A percentile compares a stretch with the other conserved stretches of the same genome.
phyloP scores from a whole-genome alignment of 2,329 filamentous ascomycete genomes.

The Erysiphe pulchra region DNA sequence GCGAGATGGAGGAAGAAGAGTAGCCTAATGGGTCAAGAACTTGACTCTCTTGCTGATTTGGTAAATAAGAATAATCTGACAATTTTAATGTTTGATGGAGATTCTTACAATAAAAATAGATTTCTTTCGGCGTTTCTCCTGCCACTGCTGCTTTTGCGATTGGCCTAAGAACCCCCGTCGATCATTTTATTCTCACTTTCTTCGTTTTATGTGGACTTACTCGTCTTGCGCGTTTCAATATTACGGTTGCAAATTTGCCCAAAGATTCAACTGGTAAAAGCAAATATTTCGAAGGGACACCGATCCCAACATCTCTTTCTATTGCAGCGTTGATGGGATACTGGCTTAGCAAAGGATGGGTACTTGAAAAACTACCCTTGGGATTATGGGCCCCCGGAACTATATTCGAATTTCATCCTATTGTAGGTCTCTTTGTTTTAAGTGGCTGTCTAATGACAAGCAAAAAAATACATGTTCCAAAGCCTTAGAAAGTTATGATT shows the following conservation, averaged over 20 bases:
- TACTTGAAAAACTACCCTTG: slow-evolving; percentile 51
- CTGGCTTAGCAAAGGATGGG: slow-evolving; percentile 63
- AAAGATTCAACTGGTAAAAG: slow-evolving; percentile 85
- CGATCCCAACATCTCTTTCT: slow-evolving; percentile 70
- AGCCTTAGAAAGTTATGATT: slow-evolving; percentile 27
- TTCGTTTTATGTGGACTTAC: slow-evolving; percentile 92
- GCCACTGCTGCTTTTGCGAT: slow-evolving; percentile 72
- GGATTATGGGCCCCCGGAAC: slow-evolving; percentile 44
- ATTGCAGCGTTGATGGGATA: slow-evolving; percentile 70
- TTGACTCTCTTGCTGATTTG: slow-evolving; percentile 86
- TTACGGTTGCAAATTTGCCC: slow-evolving; percentile 68
- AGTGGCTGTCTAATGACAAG: slow-evolving; percentile 89
- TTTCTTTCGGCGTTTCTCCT: slow-evolving; percentile 84
- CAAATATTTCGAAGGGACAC: slow-evolving; percentile 88
- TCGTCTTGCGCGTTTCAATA: slow-evolving; percentile 88
- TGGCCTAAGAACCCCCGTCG: slow-evolving; percentile 59
- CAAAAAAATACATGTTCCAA: slow-evolving; percentile 84
- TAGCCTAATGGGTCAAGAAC: slow-evolving; percentile 89
- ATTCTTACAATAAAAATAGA: slow-evolving; percentile 23
- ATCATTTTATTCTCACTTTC: slow-evolving; percentile 56
- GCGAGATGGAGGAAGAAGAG: slow-evolving; percentile 93
- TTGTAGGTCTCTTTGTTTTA: slow-evolving; percentile 55
- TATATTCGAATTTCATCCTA: slow-evolving; percentile 58
- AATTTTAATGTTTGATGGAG: neutral
- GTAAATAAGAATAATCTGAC: slow-evolving; percentile 21